Evolutionary conservation across 148 eudicot species (phyloP).

Genomic region (Hydrangea macrophylla): DNA sequence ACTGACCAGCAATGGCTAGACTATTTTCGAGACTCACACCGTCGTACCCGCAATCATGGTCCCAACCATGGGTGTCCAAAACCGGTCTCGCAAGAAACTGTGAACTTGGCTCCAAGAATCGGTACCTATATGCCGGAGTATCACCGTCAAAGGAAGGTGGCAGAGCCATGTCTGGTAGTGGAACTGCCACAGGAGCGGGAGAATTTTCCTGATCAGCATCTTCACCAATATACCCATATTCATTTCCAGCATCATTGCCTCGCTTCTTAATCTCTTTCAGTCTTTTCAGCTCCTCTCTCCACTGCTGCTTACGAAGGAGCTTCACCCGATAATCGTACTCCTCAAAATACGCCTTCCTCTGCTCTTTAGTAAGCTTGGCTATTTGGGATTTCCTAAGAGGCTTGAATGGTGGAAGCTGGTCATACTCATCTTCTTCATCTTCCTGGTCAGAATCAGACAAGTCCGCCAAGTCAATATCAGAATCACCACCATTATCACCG

Average conservation of each 20-base stretch:
- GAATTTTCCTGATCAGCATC: slow-evolving; percentile 58
- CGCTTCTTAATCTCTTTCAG: slow-evolving; percentile 70
- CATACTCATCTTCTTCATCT: slow-evolving; percentile 88
- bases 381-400: slow-evolving; percentile 80
- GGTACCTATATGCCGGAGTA: slow-evolving; percentile 78
- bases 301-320: slow-evolving; percentile 92
- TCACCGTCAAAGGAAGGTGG: slow-evolving; percentile 94
- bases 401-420: slow-evolving; percentile 94
- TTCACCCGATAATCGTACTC: slow-evolving; percentile 93
- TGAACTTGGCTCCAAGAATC: slow-evolving; percentile 89
- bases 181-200: slow-evolving; percentile 84
- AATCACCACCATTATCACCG: slow-evolving; percentile 69
- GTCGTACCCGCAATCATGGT: slow-evolving; percentile 98
- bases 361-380: slow-evolving; percentile 69
- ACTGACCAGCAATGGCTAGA: slow-evolving; percentile 59
- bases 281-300: slow-evolving; percentile 86
- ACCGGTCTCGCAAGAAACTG: slow-evolving; percentile 91
- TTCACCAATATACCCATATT: slow-evolving; percentile 42
- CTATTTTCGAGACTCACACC: slow-evolving; percentile 89
- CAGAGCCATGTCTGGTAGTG: slow-evolving; percentile 90
- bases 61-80: slow-evolving; percentile 95
- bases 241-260: slow-evolving; percentile 39
- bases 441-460: slow-evolving; percentile 79
- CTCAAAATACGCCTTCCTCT: slow-evolving; percentile 84
- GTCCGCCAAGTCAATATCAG: slow-evolving; percentile 79